Evolutionary conservation across 2,329 filamentous ascomycete genomes (phyloP).

Genomic region (Chaetothyriales sp.): DNA sequence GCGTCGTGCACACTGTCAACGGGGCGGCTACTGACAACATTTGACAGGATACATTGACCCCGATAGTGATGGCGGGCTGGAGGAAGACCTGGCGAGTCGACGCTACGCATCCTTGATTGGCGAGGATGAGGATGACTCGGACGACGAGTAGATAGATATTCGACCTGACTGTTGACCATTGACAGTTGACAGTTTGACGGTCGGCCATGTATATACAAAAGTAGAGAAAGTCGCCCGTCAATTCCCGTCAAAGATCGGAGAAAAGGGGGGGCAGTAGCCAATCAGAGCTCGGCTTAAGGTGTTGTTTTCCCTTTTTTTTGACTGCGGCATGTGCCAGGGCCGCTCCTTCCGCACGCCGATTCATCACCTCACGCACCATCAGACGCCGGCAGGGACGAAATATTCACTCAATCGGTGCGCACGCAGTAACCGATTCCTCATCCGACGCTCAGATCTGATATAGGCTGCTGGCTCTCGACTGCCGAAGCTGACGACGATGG

Average conservation of each 20-base stretch:
- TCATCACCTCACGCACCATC: background rate
- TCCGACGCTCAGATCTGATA: background rate
- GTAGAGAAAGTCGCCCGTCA: background rate
- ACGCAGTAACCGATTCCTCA: background rate
- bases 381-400: background rate
- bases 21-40: background rate
- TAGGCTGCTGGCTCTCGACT: background rate
- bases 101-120: slow-evolving; percentile 62
- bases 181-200: background rate
- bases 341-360: too few species aligned
- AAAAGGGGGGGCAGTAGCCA: background rate
- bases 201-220: background rate
- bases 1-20: background rate
- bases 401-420: background rate
- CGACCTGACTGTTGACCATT: too few species aligned
- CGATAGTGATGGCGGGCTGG: slow-evolving; percentile 72
- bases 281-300: background rate
- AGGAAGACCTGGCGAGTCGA: slow-evolving; percentile 64
- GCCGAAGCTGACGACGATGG: background rate
- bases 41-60: slow-evolving; percentile 61
- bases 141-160: slow-evolving; percentile 26
- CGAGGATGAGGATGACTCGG: slow-evolving; percentile 62
- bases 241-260: background rate
- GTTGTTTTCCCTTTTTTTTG: background rate
- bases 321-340: background rate